Base-by-base conservation (phyloP, 2,329 filamentous ascomycete species). In the Fusarium pseudoanthophilum region DNA sequence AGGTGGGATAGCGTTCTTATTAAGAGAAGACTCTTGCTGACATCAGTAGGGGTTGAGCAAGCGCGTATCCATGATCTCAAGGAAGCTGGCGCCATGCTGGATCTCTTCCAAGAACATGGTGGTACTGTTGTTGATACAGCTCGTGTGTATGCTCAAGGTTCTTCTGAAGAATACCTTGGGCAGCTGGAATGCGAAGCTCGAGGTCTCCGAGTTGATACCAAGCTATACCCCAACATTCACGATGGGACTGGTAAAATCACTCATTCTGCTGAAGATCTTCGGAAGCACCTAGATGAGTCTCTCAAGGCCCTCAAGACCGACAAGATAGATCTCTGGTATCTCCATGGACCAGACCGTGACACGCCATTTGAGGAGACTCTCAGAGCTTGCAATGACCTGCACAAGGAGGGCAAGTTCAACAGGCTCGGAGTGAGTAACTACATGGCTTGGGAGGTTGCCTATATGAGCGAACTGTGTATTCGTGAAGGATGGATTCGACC, bases 371-470 rank as follows among this genome's bases (percentile, higher is more conserved):
- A 88, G 30, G 90, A 93, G 76, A 93, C 93, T 0, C 83, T 95
- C 13, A 85, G 88, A 68, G 91, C 88, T 9, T 86, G 92, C 59
- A 88, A 95, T 79, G 87, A 92, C 77, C 80, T 95, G 51, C 90
- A 94, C 83, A 90, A 91, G 77, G 86, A 78, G 21, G 92, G 92
- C 39, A 93, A 93, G 76, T 95, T 95, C 77, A 88, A 92, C n/a
- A 86, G 89, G 57, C 83, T 95, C 7, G 93, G 92, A 4, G 80
- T 95, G 52, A 90, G 87, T 73, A 95, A 95, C 80, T 95, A 89
- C 77, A 91, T 92, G 0, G 89, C 92, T 2, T 95, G 92, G 82
- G 93, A 95, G 78, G 91, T 95, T 10, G 92, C 92, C 0, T 92
- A 95, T 80, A 87, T 94, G 13, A 90, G 90, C 55, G 89, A 91